Evolutionary conservation across 1,139 yeast species (phyloP), one percentile per base, ranked within the genome.

Genomic region (Magnusiomyces magnusii): DNA sequence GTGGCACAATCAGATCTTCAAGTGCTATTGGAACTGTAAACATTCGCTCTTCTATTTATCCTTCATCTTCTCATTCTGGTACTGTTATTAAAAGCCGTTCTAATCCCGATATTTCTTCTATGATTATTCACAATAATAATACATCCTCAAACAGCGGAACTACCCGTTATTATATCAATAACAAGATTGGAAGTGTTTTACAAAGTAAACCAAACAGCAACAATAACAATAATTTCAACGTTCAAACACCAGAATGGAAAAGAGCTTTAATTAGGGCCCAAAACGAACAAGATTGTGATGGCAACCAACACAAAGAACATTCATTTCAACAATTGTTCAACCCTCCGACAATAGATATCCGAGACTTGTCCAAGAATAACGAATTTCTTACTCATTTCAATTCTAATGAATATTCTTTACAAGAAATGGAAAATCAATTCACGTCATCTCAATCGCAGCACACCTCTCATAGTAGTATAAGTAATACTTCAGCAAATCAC

Each of bases 221-320:
- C 17, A 10, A 10, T 39, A 5, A 39, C 44, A 39, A 39, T 15
- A 5, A 10, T 39, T 19, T 10, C 36, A 19, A 41, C 1, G 24
- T 23, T 5, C 39, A 36, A 39, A 39, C 49, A 3, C 49, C 55
- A 2, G 49, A 52, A 25, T 52, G 55, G 55, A 52, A 52, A 39
- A 19, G 36, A 25, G 49, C 49, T 7, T n/a, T 52, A 15, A n/a
- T 15, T 3, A 39, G 17, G 44, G 10, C 44, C 2, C 31, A 19
- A n/a, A 52, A 52, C 17, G 39, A 19, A 25, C 36, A 24, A 17
- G 21, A 34, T n/a, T 25, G 24, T 13, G 25, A 52, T 17, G 13
- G 21, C 5, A 9, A 23, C 7, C 28, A 24, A 24, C 17, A 41
- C 3, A 47, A 31, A 23, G 19, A 28, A 17, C 53, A 28, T 2